Percentiles rank a stretch among this genome's conserved stretches.
Conservation (phyloP, 139 green algal genomes). For the Chlamydomonas sphaeroides region DNA sequence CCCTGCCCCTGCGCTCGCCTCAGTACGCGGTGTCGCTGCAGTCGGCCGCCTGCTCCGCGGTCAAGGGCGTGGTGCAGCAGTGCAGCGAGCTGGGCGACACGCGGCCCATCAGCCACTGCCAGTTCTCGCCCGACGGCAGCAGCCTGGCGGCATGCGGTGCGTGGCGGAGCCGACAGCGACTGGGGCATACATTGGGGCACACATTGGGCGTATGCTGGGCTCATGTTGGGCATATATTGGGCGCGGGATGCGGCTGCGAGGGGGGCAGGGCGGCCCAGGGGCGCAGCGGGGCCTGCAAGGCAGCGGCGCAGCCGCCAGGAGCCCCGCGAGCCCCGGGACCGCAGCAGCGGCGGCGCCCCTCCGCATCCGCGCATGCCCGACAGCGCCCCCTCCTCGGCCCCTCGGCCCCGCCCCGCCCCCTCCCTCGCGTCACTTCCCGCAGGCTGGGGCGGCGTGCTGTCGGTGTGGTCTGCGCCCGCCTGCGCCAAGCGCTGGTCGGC, state of each 20-base stretch:
- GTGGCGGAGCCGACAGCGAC: too few species aligned
- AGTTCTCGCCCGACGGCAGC: conserved; percentile 76
- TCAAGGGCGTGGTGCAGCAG: conserved; percentile 40
- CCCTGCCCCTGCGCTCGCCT: too few species aligned
- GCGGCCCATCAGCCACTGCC: conserved; percentile 81
- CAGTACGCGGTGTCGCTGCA: background rate
- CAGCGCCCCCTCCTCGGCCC: background rate
- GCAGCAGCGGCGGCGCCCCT: too few species aligned
- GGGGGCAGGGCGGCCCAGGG: too few species aligned
- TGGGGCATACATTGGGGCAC: too few species aligned
- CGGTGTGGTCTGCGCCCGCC: conserved; percentile 75
- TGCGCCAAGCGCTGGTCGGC: conserved; percentile 58
- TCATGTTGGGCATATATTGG: too few species aligned
- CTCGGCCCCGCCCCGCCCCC: background rate
- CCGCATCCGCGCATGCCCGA: too few species aligned
- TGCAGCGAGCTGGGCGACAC: conserved; percentile 89
- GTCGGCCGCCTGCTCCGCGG: background rate
- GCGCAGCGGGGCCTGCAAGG: too few species aligned
- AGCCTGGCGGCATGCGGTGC: conserved; percentile 69
- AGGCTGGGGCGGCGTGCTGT: conserved; percentile 81
- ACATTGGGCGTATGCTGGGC: too few species aligned
- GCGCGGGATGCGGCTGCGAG: too few species aligned
- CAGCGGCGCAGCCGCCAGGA: too few species aligned
- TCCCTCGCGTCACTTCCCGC: conserved; percentile 2
- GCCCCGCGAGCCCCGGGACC: too few species aligned